Evolutionary conservation across 768 basidiomycete genomes (phyloP), one percentile per base, ranked within the genome.

Genomic region (Scleroderma citrinum): DNA sequence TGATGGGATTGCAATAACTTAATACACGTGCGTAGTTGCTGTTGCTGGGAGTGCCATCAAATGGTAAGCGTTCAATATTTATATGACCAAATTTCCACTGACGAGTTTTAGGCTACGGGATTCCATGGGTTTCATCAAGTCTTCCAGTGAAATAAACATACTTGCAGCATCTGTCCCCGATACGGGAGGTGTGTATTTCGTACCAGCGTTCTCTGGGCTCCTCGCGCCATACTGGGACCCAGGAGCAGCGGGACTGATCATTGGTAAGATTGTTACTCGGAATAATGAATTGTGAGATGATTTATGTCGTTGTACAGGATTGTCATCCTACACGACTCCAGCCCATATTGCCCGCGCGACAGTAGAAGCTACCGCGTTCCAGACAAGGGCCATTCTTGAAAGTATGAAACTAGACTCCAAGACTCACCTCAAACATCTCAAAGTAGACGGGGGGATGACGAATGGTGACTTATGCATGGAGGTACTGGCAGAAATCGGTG

Each of bases 161-260:
- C 78, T 98, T 29, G 94, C 92, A 2, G 80, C 76, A 3, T 77
- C 82, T 31, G 92, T 85, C 41, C 69, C 78, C 5, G 81, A 85
- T 56, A 85, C 90, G 0, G 94, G 89, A 31, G 95, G 95, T 7
- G 76, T 96, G 26, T 97, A 90, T 71, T 99, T 98, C 60, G 95
- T 98, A 31, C 95, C 95, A 1, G 94, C 92, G 7, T 97, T 99
- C 72, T 87, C 86, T 35, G 96, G 96, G 48, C 76, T 99, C 21
- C 81, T 99, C 23, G 96, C 96, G 17, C 96, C 96, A 6, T 96
- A 92, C 70, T 98, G 96, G 96, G 96, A 99, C 66, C 81, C 92
- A 23, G 81, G 84, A 24, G 96, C 96, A 24, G 86, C 85, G 17
- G 92, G 92, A 1, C 66, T 88, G 35, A 73, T 96, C 39, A 92